phyloP scores from a whole-genome alignment of 1,284 basidiomycete species.

The Moesziomyces globuligerus region DNA sequence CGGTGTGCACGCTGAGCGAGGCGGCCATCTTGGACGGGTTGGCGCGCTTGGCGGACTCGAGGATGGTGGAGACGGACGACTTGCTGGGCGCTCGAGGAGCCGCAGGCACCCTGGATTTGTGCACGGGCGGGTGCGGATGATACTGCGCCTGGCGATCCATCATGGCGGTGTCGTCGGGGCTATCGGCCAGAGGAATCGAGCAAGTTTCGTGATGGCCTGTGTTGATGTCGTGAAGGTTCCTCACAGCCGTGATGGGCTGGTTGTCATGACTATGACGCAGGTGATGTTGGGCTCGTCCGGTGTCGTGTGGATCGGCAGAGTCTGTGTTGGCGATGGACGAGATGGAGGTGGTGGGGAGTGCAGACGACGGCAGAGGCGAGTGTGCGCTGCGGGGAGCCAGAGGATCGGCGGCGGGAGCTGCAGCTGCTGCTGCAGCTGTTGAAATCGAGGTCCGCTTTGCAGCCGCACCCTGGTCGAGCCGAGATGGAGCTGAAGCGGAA shows the following conservation, averaged over 20 bases:
- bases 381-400: neutral
- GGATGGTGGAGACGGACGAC: constrained; percentile 39
- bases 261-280: constrained; percentile 22
- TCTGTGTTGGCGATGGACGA: neutral
- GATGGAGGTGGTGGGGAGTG: neutral
- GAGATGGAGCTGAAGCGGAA: neutral
- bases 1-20: neutral
- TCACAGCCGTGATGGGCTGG: constrained; percentile 36
- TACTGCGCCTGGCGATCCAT: constrained; percentile 23
- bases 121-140: constrained; percentile 11
- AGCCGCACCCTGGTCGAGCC: neutral
- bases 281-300: neutral
- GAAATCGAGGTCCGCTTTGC: neutral
- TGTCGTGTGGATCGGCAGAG: no score
- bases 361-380: no score
- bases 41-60: constrained; percentile 35
- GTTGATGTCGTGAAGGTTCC: constrained; percentile 28
- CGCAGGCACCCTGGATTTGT: constrained; percentile 9
- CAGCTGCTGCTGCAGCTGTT: neutral
- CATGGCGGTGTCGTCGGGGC: constrained; percentile 3
- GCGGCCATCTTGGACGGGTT: constrained; percentile 3
- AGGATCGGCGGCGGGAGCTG: neutral
- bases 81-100: constrained; percentile 10
- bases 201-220: neutral
- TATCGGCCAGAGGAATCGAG: neutral